A percentile compares a stretch with the other conserved stretches of the same genome.
phyloP scores from a whole-genome alignment of 2,329 filamentous ascomycete genomes.

The Colletotrichum theobromicola region DNA sequence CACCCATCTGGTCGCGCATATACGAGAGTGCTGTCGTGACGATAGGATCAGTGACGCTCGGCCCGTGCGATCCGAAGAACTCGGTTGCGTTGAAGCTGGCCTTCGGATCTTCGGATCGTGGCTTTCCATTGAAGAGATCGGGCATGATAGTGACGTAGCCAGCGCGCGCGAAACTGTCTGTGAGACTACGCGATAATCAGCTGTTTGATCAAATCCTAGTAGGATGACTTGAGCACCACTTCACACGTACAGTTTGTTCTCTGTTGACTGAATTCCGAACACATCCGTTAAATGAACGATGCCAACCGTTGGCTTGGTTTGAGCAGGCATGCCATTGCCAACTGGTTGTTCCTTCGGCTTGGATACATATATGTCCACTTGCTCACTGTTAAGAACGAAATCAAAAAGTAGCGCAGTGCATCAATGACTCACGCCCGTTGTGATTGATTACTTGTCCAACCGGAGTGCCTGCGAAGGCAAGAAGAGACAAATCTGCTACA shows the following conservation, averaged over 20 bases:
- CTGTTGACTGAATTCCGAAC: constrained; percentile 35
- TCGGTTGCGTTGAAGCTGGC: constrained; percentile 41
- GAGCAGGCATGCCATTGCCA: not conserved
- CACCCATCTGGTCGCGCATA: constrained; percentile 49
- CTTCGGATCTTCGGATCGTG: constrained; percentile 43
- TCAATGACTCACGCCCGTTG: not conserved
- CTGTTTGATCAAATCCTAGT: not conserved
- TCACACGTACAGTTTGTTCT: constrained; percentile 19
- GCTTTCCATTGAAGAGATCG: constrained; percentile 67
- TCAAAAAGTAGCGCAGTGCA: rapidly evolving
- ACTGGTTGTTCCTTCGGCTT: not conserved
- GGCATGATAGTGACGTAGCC: constrained; percentile 71
- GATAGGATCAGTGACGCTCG: constrained; percentile 48
- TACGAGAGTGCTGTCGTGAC: constrained; percentile 49
- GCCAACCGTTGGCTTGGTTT: not conserved
- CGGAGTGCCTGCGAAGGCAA: constrained; percentile 10
- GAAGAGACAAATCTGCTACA: constrained; percentile 1
- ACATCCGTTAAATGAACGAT: constrained; percentile 36
- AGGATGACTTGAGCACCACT: rapidly evolving
- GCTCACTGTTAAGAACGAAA: not conserved
- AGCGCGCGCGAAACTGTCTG: constrained; percentile 70
- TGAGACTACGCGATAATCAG: constrained; percentile 39
- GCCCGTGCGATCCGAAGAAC: constrained; percentile 45
- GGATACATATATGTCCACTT: constrained; percentile 7
- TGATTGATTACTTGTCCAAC: not conserved